Percentiles rank a stretch among this genome's conserved stretches.
These are phyloP conservation scores for Pythium aphanidermatum DNA, from an alignment of 352 stramenopile species.

Conservation along the genomic window DNA sequence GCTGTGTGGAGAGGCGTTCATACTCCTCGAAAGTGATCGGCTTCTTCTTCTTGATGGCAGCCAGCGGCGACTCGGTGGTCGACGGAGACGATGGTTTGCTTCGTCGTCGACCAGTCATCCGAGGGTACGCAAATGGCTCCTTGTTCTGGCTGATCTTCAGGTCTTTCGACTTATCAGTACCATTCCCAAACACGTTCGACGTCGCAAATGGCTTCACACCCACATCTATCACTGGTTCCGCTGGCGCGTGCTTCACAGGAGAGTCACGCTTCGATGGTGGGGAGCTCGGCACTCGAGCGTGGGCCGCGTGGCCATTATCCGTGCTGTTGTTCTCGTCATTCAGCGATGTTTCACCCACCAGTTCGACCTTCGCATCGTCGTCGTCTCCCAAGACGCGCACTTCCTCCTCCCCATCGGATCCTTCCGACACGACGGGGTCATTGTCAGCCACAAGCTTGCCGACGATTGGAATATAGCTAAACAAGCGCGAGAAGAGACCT, in stretches of 20 bases:
- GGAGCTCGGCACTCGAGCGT: constrained; percentile 7
- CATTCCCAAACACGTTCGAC: constrained; percentile 13
- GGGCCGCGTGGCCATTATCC: constrained; percentile 11
- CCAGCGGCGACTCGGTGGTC: constrained; percentile 29
- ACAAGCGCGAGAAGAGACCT: constrained; percentile 46
- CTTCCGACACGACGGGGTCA: constrained; percentile 17
- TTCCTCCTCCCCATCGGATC: constrained; percentile 19
- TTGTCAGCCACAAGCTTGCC: constrained; percentile 42
- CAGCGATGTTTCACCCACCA: constrained; percentile 10
- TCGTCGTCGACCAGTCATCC: constrained; percentile 15
- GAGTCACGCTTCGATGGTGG: constrained; percentile 11
- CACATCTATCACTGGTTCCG: no score
- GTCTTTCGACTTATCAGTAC: constrained; percentile 14
- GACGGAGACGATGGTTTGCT: constrained; percentile 18
- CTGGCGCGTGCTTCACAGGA: no score
- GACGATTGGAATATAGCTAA: constrained; percentile 63
- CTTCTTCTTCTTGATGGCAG: constrained; percentile 73
- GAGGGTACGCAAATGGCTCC: constrained; percentile 8
- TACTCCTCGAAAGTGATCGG: constrained; percentile 75
- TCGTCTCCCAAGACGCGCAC: constrained; percentile 6
- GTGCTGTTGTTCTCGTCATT: constrained; percentile 13
- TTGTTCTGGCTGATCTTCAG: constrained; percentile 15
- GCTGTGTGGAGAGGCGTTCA: constrained; percentile 53
- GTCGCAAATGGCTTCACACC: no score
- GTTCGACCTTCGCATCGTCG: constrained; percentile 14